Evolutionary conservation across 345 rosid species (phyloP).

Genomic region (Psidium guajava): DNA sequence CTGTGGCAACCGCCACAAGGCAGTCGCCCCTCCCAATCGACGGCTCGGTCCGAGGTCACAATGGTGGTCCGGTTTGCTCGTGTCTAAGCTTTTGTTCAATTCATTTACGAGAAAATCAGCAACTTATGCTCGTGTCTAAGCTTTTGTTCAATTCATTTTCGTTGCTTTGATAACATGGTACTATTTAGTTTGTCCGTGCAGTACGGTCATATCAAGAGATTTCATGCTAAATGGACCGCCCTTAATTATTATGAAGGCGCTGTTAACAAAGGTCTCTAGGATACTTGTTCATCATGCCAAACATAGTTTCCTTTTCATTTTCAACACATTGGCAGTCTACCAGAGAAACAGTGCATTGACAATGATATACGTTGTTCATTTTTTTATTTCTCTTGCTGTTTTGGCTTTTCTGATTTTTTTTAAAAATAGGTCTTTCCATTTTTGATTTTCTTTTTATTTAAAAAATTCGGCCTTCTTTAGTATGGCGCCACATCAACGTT

Average conservation of each 20-base stretch:
- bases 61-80: not conserved
- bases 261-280: not conserved
- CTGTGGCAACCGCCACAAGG: not conserved
- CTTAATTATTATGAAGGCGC: not conserved
- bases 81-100: not conserved
- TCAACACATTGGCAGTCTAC: not conserved
- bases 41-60: not conserved
- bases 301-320: not conserved
- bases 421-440: not conserved
- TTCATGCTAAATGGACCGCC: not conserved
- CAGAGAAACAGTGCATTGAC: accelerated
- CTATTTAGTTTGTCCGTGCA: not conserved
- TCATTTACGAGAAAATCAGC: not conserved
- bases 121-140: not conserved
- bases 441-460: too few relatives aligned
- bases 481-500: not conserved
- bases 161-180: not conserved
- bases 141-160: not conserved
- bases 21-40: accelerated
- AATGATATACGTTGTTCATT: not conserved
- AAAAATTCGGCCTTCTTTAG: too few relatives aligned
- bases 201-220: not conserved
- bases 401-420: not conserved
- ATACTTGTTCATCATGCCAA: not conserved
- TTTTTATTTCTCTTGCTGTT: too few relatives aligned